Conservation (phyloP, 768 basidiomycete genomes). For the Coprinellus aureogranulatus region DNA sequence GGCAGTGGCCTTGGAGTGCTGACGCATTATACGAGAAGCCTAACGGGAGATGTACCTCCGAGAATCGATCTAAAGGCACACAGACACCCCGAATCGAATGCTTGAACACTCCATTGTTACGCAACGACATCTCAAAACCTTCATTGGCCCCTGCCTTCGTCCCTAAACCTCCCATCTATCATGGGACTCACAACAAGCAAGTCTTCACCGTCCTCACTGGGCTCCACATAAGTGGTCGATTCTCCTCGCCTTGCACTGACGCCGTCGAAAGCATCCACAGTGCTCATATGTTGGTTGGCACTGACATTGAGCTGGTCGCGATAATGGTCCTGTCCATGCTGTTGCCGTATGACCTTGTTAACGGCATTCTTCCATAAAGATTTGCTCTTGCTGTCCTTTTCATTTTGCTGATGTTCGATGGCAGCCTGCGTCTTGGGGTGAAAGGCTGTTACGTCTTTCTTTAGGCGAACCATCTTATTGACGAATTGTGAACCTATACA, state of each 20-base stretch:
- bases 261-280: slow-evolving; percentile 74
- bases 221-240: slow-evolving; percentile 14
- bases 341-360: slow-evolving; percentile 39
- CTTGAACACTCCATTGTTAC: neutral
- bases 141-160: slow-evolving; percentile 38
- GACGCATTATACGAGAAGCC: slow-evolving; percentile 50
- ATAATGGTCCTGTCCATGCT: slow-evolving; percentile 54
- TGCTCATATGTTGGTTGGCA: slow-evolving; percentile 72
- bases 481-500: slow-evolving; percentile 69
- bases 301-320: slow-evolving; percentile 58
- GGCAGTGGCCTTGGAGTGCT: slow-evolving; percentile 62
- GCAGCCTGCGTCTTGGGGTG: slow-evolving; percentile 37
- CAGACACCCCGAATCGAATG: too few species aligned
- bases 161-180: slow-evolving; percentile 65
- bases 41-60: slow-evolving; percentile 53
- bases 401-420: slow-evolving; percentile 9
- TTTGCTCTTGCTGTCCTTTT: slow-evolving; percentile 19
- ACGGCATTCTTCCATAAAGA: slow-evolving; percentile 51
- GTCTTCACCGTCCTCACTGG: slow-evolving; percentile 38
- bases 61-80: slow-evolving; percentile 20
- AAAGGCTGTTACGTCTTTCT: slow-evolving; percentile 32
- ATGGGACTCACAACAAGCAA: slow-evolving; percentile 58
- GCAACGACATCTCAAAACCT: neutral
- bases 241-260: slow-evolving; percentile 38
- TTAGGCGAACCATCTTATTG: slow-evolving; percentile 53